Evolutionary conservation across 345 rosid species (phyloP).

Genomic region (Lumnitzera littorea): DNA sequence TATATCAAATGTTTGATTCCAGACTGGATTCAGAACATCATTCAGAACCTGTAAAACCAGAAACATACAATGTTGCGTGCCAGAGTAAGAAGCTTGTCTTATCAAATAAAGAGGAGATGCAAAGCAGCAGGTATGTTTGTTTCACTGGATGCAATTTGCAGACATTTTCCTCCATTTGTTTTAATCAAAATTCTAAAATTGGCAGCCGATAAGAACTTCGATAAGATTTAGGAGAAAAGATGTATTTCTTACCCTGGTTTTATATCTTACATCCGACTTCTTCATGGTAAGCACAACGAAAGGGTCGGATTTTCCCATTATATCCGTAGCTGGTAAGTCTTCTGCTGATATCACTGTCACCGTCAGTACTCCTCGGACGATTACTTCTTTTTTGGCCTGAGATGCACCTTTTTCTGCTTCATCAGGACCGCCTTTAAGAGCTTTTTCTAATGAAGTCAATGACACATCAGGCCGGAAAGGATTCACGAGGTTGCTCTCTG

Average conservation of each 20-base stretch:
- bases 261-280: conserved; percentile 55
- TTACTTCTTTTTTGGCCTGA: conserved; percentile 46
- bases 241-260: conserved; percentile 49
- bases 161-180: no score
- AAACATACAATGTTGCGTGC: neutral
- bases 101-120: neutral
- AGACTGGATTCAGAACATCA: conserved; percentile 74
- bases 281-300: conserved; percentile 65
- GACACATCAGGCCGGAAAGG: conserved; percentile 42
- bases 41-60: conserved; percentile 51
- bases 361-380: conserved; percentile 80
- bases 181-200: no score
- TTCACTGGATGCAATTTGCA: no score
- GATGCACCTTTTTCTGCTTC: conserved; percentile 18
- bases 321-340: conserved; percentile 61
- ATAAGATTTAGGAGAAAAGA: no score
- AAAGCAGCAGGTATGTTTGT: no score
- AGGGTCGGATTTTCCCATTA: conserved; percentile 82
- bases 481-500: conserved; percentile 43
- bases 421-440: conserved; percentile 34
- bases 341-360: conserved; percentile 68
- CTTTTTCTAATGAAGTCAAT: conserved; percentile 74
- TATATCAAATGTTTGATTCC: conserved; percentile 93
- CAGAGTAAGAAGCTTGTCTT: neutral
- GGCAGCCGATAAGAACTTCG: no score